Evolutionary conservation across 192 early-diverging fungal species (phyloP).

Genomic region (Helicostylum pulchrum): DNA sequence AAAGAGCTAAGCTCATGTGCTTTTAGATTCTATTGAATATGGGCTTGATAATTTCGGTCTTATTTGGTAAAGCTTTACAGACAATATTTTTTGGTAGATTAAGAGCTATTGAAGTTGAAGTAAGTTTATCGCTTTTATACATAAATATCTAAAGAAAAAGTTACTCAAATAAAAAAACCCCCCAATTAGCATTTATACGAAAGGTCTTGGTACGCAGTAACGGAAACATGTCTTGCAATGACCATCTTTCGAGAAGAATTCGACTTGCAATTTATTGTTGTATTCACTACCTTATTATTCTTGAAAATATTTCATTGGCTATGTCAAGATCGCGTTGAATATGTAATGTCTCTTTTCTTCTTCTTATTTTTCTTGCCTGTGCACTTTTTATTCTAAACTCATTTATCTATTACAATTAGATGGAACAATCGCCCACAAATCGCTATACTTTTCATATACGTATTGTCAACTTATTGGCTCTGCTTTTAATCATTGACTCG

Average conservation of each 20-base stretch:
- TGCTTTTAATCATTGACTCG: conserved; percentile 72
- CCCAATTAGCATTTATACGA: conserved; percentile 86
- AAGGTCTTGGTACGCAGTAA: conserved; percentile 94
- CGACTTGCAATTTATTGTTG: conserved; percentile 76
- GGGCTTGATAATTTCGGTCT: conserved; percentile 59
- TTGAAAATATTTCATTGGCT: conserved; percentile 98
- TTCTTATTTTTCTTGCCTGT: background rate
- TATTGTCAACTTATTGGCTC: conserved; percentile 61
- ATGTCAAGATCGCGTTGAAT: conserved; percentile 86
- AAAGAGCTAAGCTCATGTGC: background rate
- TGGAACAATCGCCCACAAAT: conserved; percentile 76
- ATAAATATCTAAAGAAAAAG: background rate
- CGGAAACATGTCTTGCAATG: conserved; percentile 94
- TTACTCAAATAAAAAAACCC: background rate
- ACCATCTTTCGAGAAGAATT: conserved; percentile 96
- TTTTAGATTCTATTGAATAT: conserved; percentile 57
- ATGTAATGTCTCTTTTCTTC: conserved; percentile 41
- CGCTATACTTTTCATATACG: conserved; percentile 66
- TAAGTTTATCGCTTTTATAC: conserved; percentile 24
- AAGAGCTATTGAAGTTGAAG: conserved; percentile 91
- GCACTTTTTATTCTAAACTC: background rate
- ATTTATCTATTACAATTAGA: conserved; percentile 41
- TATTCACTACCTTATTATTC: conserved; percentile 87
- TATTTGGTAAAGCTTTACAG: conserved; percentile 75
- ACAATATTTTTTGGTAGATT: conserved; percentile 89